phyloP scores from a whole-genome alignment of 2,329 filamentous ascomycete species.

The Simplicillium aogashimaense region DNA sequence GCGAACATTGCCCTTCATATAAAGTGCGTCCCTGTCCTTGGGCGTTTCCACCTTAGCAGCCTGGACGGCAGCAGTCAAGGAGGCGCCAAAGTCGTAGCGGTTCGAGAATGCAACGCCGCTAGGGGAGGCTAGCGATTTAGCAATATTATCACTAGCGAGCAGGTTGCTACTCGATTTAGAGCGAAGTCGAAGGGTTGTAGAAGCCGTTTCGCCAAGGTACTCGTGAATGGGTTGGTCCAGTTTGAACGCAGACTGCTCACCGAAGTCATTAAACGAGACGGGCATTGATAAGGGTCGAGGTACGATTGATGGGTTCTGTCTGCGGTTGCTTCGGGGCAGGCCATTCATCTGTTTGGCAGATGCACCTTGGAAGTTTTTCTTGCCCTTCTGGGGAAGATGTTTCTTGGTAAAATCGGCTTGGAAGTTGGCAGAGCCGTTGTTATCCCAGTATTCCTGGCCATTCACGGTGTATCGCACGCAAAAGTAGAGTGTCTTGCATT shows the following conservation, averaged over 20 bases:
- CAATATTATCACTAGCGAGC: conserved; percentile 47
- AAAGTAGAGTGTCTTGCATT: conserved; percentile 85
- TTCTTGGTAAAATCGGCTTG: conserved; percentile 90
- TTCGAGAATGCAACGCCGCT: conserved; percentile 75
- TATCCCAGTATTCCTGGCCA: conserved; percentile 89
- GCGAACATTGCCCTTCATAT: conserved; percentile 40
- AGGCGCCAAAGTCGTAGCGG: conserved; percentile 94
- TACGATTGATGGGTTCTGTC: conserved; percentile 26
- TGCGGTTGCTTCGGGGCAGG: conserved; percentile 59
- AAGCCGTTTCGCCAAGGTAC: conserved; percentile 53
- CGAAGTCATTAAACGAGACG: conserved; percentile 62
- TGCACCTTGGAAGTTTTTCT: conserved; percentile 40
- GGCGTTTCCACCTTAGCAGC: conserved; percentile 48
- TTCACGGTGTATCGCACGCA: conserved; percentile 82
- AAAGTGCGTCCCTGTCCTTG: conserved; percentile 46
- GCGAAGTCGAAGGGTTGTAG: conserved; percentile 58
- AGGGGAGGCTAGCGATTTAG: conserved; percentile 40
- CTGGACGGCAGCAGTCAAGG: conserved; percentile 72
- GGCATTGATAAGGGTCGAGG: conserved; percentile 45
- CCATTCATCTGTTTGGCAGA: conserved; percentile 39
- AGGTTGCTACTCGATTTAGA: conserved; percentile 54
- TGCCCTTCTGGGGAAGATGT: conserved; percentile 50
- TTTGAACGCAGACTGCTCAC: conserved; percentile 45
- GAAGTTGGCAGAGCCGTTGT: conserved; percentile 79
- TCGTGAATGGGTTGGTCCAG: conserved; percentile 52